These are phyloP conservation scores for Blastomyces gilchristii DNA, from an alignment of 2,329 filamentous ascomycete genomes.

Conservation along the genomic window DNA sequence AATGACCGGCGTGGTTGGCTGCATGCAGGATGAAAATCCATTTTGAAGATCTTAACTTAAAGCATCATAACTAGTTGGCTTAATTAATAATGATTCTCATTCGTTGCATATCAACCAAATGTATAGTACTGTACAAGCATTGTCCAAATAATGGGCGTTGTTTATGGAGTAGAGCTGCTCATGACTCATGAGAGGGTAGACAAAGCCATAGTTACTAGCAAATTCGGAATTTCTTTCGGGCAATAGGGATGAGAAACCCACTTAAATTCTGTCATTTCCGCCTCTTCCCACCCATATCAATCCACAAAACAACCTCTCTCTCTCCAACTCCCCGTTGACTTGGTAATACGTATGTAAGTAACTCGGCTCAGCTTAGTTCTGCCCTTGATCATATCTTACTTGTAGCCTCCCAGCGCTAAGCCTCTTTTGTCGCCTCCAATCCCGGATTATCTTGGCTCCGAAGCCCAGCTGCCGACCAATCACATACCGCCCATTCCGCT, in stretches of 20 bases:
- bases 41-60: background rate
- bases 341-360: no score
- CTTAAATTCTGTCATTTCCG: background rate
- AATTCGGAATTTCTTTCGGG: background rate
- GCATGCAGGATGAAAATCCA: background rate
- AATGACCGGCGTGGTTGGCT: background rate
- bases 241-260: background rate
- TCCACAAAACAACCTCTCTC: background rate
- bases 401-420: background rate
- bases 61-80: background rate
- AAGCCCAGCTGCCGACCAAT: conserved; percentile 10
- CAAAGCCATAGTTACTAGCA: background rate
- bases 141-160: no score
- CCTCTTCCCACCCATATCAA: background rate
- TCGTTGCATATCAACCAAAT: background rate
- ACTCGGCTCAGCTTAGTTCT: background rate
- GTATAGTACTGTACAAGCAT: no score
- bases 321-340: background rate
- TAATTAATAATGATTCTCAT: background rate
- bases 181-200: background rate
- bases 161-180: background rate
- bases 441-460: conserved; percentile 16
- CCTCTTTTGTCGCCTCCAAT: background rate
- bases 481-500: conserved; percentile 13
- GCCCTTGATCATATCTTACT: background rate